Evolutionary conservation across 225 moss, liverwort and hornwort genomes (phyloP).

Genomic region (Ulota crispa): DNA sequence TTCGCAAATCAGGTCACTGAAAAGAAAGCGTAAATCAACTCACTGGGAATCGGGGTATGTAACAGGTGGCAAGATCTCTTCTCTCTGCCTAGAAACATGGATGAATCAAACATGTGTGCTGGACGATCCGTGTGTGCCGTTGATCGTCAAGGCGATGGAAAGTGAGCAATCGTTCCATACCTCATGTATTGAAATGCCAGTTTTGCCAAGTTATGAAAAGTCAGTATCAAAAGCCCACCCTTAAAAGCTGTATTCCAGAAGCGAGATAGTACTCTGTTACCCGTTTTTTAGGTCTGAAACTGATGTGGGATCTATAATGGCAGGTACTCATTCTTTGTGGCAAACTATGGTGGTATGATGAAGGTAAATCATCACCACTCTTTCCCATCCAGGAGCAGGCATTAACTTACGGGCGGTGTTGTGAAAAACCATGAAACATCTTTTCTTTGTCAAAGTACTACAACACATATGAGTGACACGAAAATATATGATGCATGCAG

Average conservation of each 20-base stretch:
- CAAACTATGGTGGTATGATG: constrained; percentile 92
- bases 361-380: constrained; percentile 56
- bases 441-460: not conserved
- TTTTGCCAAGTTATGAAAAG: not conserved
- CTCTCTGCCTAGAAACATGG: constrained; percentile 86
- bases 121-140: constrained; percentile 89
- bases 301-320: constrained; percentile 4
- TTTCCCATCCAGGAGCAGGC: not conserved
- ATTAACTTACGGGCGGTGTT: not conserved
- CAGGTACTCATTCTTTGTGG: constrained; percentile 97
- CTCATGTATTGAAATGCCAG: not conserved
- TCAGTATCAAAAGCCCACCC: not conserved
- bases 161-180: constrained; percentile 40
- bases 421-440: not conserved
- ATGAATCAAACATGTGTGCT: constrained; percentile 92
- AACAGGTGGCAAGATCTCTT: constrained; percentile 84
- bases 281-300: not conserved
- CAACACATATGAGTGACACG: constrained; percentile 6
- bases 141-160: constrained; percentile 78
- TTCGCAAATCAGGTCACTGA: not conserved
- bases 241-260: not conserved
- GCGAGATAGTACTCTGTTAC: not conserved
- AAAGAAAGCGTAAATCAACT: not conserved
- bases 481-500: constrained; percentile 31
- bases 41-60: not conserved